Base-by-base conservation (phyloP, 495 filamentous ascomycete genomes). In the Podospora australis region DNA sequence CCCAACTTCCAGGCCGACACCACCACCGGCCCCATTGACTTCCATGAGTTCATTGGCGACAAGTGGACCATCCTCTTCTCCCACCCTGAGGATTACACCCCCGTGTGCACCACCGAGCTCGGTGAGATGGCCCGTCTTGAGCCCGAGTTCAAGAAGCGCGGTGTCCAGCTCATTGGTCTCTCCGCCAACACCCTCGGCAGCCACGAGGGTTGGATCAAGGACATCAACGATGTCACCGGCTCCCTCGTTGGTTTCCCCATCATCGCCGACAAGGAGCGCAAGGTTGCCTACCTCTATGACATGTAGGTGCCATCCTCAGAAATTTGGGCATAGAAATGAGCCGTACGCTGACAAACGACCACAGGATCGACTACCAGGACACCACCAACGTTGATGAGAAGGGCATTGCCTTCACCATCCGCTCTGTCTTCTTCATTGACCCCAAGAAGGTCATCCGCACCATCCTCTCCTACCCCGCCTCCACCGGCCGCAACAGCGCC, bases 401-500 rank as follows among this genome's bases (percentile, higher is more conserved):
- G 82, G 92, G 89, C 53, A 89, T 95, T 59, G 90, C 92, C 48
- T 95, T 97, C 73, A 97, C 92, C 65, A 96, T 98, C 77, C 90
- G 92, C 64, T 95, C 88, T 55, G 94, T 97, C 70, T 98, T 97
- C 79, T 77, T 97, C 75, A 94, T 98, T 69, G 92, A 97, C 77
- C 94, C 92, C 47, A 95, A 84, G 79, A 96, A 97, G 82, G 90
- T 83, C 51, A 96, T 97, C 70, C 89, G 92, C 60, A 82, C 89
- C 61, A 96, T 95, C 68, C 79, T 97, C 53, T 84, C 90, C 58
- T 98, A 96, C 79, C 94, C 94, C 14, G 92, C 94, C 48, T 96
- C 89, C 35, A 97, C 94, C 23, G 94, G 92, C 64, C 88, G 92
- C 60, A 98, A 97, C 75, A 86, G 88, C 48, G 90, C 88, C 57